Evolutionary conservation across 1,284 basidiomycete genomes (phyloP).

Genomic region (Salmacisia buchloeana): DNA sequence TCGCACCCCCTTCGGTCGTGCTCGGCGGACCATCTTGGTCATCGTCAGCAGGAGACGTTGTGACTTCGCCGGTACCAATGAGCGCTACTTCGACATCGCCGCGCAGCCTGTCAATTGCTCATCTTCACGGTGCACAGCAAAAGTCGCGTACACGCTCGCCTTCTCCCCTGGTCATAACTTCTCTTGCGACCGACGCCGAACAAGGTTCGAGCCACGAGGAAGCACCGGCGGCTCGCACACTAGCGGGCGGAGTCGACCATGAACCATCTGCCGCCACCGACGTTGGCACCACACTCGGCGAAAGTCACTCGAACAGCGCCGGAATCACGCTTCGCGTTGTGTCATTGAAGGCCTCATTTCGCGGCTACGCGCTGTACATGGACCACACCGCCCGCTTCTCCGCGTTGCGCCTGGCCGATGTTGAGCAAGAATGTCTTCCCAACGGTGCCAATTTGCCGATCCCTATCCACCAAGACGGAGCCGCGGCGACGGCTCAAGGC

Average conservation of each 20-base stretch:
- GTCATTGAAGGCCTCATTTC: conserved; percentile 28
- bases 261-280: no score
- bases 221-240: background rate
- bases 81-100: no score
- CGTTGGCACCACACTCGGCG: no score
- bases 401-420: conserved; percentile 31
- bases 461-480: background rate
- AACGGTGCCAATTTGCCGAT: conserved; percentile 15
- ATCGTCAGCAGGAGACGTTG: no score
- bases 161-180: no score
- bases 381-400: conserved; percentile 44
- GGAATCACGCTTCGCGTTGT: conserved; percentile 19
- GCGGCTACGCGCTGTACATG: conserved; percentile 44
- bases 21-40: background rate
- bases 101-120: no score
- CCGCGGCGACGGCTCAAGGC: conserved; percentile 6
- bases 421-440: conserved; percentile 34
- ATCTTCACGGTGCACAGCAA: no score
- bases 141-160: no score
- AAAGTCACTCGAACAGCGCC: no score
- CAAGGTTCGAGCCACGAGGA: background rate
- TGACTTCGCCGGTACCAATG: no score
- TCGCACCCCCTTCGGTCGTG: background rate
- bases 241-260: no score
- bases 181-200: no score